Conservation (phyloP, 306 rosid species). For the Corylus avellana region DNA sequence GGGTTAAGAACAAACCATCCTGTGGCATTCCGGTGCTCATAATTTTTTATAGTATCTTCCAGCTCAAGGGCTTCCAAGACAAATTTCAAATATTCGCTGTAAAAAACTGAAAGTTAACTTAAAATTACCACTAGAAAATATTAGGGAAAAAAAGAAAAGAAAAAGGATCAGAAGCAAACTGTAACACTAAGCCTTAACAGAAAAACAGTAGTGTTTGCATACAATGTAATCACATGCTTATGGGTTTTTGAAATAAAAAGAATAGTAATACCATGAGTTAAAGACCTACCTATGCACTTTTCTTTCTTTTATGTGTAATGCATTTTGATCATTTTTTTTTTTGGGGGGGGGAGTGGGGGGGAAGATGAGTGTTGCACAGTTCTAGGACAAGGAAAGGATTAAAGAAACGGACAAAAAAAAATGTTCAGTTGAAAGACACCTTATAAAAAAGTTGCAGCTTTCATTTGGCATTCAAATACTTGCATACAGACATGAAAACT, state of each 20-base stretch:
- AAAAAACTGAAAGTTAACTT: slow-evolving; percentile 26
- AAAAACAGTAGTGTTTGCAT: background rate
- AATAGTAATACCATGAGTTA: background rate
- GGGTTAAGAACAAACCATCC: slow-evolving; percentile 70
- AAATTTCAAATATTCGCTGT: slow-evolving; percentile 82
- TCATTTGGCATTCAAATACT: background rate
- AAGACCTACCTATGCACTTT: background rate
- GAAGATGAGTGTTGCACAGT: background rate
- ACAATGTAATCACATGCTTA: background rate
- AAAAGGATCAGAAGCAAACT: slow-evolving; percentile 9
- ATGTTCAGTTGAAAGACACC: background rate
- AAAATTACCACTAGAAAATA: slow-evolving; percentile 14
- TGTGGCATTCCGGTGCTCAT: slow-evolving; percentile 58
- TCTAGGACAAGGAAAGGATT: background rate
- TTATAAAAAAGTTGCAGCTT: background rate
- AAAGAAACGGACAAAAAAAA: background rate
- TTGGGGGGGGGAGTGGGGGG: background rate
- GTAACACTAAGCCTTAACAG: background rate
- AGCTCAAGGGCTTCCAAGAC: slow-evolving; percentile 86
- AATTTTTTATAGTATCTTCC: slow-evolving; percentile 82
- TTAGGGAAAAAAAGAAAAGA: background rate
- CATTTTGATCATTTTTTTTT: background rate
- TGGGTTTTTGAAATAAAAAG: background rate
- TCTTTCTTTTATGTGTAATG: background rate
- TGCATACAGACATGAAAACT: background rate